Base-by-base conservation (phyloP, 495 filamentous ascomycete genomes). In the Daldinia bambusicola region DNA sequence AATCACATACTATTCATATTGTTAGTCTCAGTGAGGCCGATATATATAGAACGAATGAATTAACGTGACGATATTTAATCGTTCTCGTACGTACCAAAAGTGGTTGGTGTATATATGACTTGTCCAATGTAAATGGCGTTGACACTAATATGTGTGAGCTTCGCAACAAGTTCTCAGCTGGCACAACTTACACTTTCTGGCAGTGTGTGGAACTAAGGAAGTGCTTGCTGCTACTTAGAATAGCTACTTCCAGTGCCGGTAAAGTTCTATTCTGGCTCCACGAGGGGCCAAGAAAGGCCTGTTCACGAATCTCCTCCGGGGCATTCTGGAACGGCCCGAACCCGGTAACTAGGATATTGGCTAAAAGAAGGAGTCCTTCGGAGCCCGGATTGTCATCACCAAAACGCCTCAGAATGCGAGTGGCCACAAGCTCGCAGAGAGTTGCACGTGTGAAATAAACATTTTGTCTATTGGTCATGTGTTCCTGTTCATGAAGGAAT, bases 251-350 rank as follows among this genome's bases (percentile, higher is more conserved):
- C 6, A 93, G 80, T 9, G 89, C 88, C 0, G 89, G 90, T 26
- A 91, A 78, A 50, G 86, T 91, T 52, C 86, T 81, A 70, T 90
- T 82, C 55, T 85, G 81, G 2, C 79, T 78, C 83, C 84, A 88
- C 4, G 80, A 74, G 14, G 78, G 77, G 8, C 81, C 79, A 20
- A 82, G 79, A 41, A 75, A 78, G 30, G 84, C 84, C 62, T 89
- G 79, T 30, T 77, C 74, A 50, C 84, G 75, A 37, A 91, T 79
- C 57, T 89, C 85, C 10, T 78, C 70, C 2, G 90, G 90, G 2
- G 89, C 89, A 59, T 88, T 89, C 68, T 91, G 89, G 64, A 92
- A 92, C 6, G 90, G 90, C 66, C 91, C 87, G 70, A 93, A 92
- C 14, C 89, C 88, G 26, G 89, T 87, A 55, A 93, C 87, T 37